Evolutionary conservation across 2,329 filamentous ascomycete species (phyloP), one percentile per base, ranked within the genome.

Genomic region (Botrytis elliptica): DNA sequence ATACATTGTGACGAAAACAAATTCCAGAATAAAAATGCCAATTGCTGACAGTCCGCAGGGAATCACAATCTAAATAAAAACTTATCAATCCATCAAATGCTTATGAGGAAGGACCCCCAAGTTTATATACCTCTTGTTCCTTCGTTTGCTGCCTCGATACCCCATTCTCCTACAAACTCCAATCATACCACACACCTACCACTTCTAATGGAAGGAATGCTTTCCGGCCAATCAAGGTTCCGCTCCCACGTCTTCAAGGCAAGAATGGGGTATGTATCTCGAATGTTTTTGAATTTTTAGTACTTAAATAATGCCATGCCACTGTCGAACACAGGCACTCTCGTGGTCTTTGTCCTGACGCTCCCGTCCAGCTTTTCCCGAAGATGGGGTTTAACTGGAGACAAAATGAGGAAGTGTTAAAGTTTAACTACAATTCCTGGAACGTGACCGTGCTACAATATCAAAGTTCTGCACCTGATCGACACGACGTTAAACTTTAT

Each of bases 351-450:
- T 69, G 66, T 57, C 49, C 52, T 57, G 49, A 42, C 38, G 36
- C 25, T 42, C 36, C 20, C 36, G 36, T 40, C 52, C 44, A 52
- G 20, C 18, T 40, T 18, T n/a, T 18, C 36, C 25, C 49, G 4
- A 69, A 69, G 38, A 69, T 69, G 66, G 66, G 66, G n/a, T 57
- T 57, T 42, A 16, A 42, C 16, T 67, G 65, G 49, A 57, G 49
- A 44, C 12, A 69, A 14, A 4, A 57, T 42, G 16, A 2, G 49
- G 40, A 55, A 57, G 36, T 49, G 42, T 22, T n/a, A 42, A 57
- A 57, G 49, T 25, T 9, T 29, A 38, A 57, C 49, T 42, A 5
- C 38, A 25, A 7, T 29, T 42, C 22, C 20, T 38, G 20, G n/a
- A 69, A 57, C 66, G 49, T 69, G 66, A 69, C 49, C 38, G 49